A percentile compares a stretch with the other conserved stretches of the same genome.
phyloP scores from a whole-genome alignment of 176 grass and related monocot genomes.

The barley (Hordeum vulgare) region DNA sequence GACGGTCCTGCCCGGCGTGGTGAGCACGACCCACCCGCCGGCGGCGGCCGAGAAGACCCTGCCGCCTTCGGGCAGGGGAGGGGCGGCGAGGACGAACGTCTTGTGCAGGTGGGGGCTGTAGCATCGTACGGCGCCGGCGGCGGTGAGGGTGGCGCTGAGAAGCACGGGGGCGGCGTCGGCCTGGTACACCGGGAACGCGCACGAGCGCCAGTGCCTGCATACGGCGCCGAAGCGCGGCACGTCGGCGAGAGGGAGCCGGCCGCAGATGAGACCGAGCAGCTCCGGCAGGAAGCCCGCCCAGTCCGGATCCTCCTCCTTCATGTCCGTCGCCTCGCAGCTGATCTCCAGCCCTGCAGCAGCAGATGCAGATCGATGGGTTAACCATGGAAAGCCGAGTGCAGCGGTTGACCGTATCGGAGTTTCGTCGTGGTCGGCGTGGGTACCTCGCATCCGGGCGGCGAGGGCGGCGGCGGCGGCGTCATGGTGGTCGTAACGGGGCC shows the following conservation, averaged over 20 bases:
- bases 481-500: neutral
- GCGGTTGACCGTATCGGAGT: neutral
- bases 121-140: neutral
- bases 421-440: neutral
- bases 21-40: neutral
- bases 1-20: neutral
- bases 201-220: neutral
- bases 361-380: neutral
- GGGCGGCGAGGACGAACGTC: neutral
- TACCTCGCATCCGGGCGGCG: neutral
- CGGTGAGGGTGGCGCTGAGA: neutral
- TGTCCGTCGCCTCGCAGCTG: neutral
- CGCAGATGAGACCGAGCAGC: neutral
- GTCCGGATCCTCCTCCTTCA: neutral
- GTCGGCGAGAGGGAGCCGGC: neutral
- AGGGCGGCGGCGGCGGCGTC: neutral
- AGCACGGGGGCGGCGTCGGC: neutral
- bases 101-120: neutral
- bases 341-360: neutral
- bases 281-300: neutral
- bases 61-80: neutral
- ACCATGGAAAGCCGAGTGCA: too few species aligned
- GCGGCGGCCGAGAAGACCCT: neutral
- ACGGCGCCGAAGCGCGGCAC: neutral
- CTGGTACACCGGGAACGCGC: neutral